Base-by-base conservation (phyloP, 2,329 filamentous ascomycete species). In the Verticillium longisporum region DNA sequence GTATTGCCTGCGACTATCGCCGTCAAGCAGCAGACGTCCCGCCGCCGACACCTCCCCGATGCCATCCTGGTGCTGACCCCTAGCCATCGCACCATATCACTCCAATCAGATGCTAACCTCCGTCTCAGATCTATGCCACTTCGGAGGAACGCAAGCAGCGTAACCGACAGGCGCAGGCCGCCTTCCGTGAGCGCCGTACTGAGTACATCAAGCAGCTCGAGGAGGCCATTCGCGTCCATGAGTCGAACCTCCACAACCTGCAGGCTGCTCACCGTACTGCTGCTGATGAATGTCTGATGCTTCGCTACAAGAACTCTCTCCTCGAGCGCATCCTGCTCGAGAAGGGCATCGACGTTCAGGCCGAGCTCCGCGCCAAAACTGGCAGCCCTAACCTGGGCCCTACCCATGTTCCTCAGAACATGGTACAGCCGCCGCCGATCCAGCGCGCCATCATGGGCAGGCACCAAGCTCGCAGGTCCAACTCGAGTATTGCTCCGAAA, bases 171-270 rank as follows among this genome's bases (percentile, higher is more conserved):
- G 95, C 95, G 56, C 95, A 99, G 78, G 95, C 95, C 60, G 95
- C 95, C 61, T 99, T 99, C 72, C 89, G 95, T 68, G 95, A 99
- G 78, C 89, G 95, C 67, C 88, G 95, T 62, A 98, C 94, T 60
- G 95, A 99, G 80, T 99, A 99, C 76, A 99, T 99, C 80, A 98
- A 98, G 80, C 95, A 99, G 76, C 85, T 99, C 32, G 95, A 99
- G 78, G 92, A 94, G 69, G 96, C 93, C 61, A 98, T 99, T 76
- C 94, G 95, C 71, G 91, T 95, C 68, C 94, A 98, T 81, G 95
- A 99, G 77, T 92, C 96, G 70, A 94, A 92, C 69, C 82, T 98
- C 61, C 91, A 96, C 69, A 96, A 88, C 70, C 83, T 99, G 63
- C 95, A 98, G 77, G 90, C 94, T 71, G 96, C 92, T 66, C 95